A percentile compares a stretch with the other conserved stretches of the same genome.
Evolutionary conservation across 371 early-diverging fungal genomes (phyloP).

Genomic region (Apophysomyces trapeziformis): DNA sequence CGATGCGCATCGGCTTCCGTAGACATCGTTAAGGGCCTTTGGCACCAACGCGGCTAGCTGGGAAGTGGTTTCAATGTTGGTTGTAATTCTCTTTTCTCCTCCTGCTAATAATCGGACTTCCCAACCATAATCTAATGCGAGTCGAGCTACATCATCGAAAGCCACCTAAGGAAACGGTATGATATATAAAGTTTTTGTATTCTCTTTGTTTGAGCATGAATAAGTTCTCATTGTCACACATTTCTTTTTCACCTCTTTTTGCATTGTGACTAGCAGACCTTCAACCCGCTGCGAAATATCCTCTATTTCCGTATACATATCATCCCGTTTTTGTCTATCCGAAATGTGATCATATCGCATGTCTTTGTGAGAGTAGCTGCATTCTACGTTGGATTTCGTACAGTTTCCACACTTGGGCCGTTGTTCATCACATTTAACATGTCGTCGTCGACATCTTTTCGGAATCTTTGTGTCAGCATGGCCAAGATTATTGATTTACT

Average conservation of each 20-base stretch:
- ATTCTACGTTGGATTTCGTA: slow-evolving; percentile 24
- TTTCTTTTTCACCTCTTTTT: slow-evolving; percentile 14
- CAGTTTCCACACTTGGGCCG: slow-evolving; percentile 29
- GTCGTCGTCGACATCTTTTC: slow-evolving; percentile 29
- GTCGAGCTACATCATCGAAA: slow-evolving; percentile 26
- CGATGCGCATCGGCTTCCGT: slow-evolving; percentile 11
- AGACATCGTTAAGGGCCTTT: slow-evolving; percentile 23
- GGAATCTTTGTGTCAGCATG: neutral
- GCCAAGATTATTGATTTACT: neutral
- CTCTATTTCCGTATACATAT: slow-evolving; percentile 32
- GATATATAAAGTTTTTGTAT: neutral
- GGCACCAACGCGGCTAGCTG: slow-evolving; percentile 29
- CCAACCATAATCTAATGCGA: slow-evolving; percentile 30
- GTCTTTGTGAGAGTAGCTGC: slow-evolving; percentile 29
- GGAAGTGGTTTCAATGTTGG: slow-evolving; percentile 26
- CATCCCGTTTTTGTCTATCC: slow-evolving; percentile 26
- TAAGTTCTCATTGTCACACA: neutral
- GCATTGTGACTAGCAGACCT: slow-evolving; percentile 15
- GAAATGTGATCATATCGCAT: slow-evolving; percentile 34
- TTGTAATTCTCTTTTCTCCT: slow-evolving; percentile 26
- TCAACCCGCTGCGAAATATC: slow-evolving; percentile 31
- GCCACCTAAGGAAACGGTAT: slow-evolving; percentile 15
- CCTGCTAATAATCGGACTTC: slow-evolving; percentile 19
- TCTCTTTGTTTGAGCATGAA: neutral
- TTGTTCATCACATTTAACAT: slow-evolving; percentile 32